Base-by-base conservation (phyloP, 164 flowering plant species). In the Dillenia suffruticosa region DNA sequence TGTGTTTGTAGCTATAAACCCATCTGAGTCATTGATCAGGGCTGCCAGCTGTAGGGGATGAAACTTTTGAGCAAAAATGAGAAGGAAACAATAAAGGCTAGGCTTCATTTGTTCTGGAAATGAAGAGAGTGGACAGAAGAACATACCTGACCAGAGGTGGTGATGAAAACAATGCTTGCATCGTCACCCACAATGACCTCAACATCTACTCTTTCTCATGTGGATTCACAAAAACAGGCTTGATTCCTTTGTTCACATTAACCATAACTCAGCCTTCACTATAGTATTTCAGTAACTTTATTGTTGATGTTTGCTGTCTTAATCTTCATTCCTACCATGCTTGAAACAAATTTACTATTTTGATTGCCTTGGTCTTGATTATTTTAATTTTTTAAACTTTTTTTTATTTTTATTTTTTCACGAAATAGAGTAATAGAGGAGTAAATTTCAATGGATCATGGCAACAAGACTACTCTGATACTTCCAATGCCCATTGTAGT, bases 1-100 rank as follows among this genome's bases (percentile, higher is more conserved):
- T 44, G 98, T 89, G 71, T 92, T 92, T 45, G 98, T 92, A 19
- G 91, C 78, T 62, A 89, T 83, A 6, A 92, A 91, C n/a, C 96
- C 96, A 49, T 79, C 71, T 0, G 98, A 89, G 54, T 89, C 96
- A 70, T 88, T 89, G 53, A 92, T 82, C 19, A 92, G 81, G 61
- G 96, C 96, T 68, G 94, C 96, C 40, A 92, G 67, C 96, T 89
- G 76, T 62, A 68, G 10, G 50, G 64, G 1, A 53, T 5, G 52
- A 40, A 51, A 63, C 44, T 12, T 59, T 9, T 11, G 60, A 56
- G 55, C 51, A 17, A 47, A 32, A 54, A 13, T 63, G 51, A 63
- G 12, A 43, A 45, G 16, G 32, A 53, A 8, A 58, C 16, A 56
- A 9, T 13, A 9, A 9, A 32, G 40, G 40, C 6, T 19, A 19